Evolutionary conservation across 495 filamentous ascomycete species (phyloP).

Genomic region (Aspergillus avenaceus): DNA sequence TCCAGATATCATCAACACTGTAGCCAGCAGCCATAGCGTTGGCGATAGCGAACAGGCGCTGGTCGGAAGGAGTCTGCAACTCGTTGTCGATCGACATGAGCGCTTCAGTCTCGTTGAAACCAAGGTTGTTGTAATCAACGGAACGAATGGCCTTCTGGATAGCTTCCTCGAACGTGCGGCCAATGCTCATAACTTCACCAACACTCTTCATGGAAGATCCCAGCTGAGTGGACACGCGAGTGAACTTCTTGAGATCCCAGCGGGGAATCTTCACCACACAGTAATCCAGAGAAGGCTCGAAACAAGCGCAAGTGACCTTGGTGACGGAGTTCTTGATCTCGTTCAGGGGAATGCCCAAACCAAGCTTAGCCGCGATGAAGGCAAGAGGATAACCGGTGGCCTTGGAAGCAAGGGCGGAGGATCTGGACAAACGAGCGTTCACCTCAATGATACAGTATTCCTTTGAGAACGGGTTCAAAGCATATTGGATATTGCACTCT

Average conservation of each 20-base stretch:
- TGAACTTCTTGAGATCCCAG: slow-evolving; percentile 99
- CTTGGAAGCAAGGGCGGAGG: slow-evolving; percentile 94
- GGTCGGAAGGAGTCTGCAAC: slow-evolving; percentile 94
- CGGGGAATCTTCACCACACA: slow-evolving; percentile 98
- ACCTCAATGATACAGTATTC: slow-evolving; percentile 99
- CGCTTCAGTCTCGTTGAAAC: slow-evolving; percentile 87
- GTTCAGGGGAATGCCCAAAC: slow-evolving; percentile 90
- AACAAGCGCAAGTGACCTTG: slow-evolving; percentile 94
- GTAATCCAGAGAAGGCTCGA: slow-evolving; percentile 98
- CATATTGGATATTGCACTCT: slow-evolving; percentile 99
- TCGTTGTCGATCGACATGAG: slow-evolving; percentile 95
- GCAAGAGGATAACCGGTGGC: slow-evolving; percentile 96
- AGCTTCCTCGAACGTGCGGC: slow-evolving; percentile 93
- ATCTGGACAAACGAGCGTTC: slow-evolving; percentile 95
- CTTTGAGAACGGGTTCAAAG: slow-evolving; percentile 90
- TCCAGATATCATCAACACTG: slow-evolving; percentile 92
- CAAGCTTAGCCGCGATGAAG: slow-evolving; percentile 94
- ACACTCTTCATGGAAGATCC: slow-evolving; percentile 99
- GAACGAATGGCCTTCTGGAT: slow-evolving; percentile 97
- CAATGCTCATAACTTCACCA: slow-evolving; percentile 98
- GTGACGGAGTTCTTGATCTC: slow-evolving; percentile 96
- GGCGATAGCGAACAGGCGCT: slow-evolving; percentile 94
- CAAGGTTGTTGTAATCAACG: slow-evolving; percentile 91
- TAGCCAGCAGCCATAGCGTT: slow-evolving; percentile 96
- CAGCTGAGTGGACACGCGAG: slow-evolving; percentile 87